Evolutionary conservation across 2,329 filamentous ascomycete genomes (phyloP), one percentile per base, ranked within the genome.

Genomic region (Cladosporium sp.): DNA sequence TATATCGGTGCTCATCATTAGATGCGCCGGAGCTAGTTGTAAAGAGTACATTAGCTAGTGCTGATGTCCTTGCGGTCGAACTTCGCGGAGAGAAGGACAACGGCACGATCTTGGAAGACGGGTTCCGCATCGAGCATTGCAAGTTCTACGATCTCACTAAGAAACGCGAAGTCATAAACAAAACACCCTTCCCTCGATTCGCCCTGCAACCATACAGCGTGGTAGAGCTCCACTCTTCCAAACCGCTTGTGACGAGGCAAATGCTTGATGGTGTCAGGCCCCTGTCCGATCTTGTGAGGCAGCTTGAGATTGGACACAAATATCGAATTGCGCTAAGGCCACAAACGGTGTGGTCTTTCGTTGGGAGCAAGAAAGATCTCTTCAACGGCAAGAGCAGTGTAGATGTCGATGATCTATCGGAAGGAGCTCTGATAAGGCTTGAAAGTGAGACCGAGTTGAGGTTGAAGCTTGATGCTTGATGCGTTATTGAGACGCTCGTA

Each of bases 391-490:
- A 18, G 35, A 44, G 6, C 21, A 44, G 12, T 26, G 11, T 58
- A 18, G 21, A 21, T 12, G 12, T 58, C 6, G 21, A 40, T 14
- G 55, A 58, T 18, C 35, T 26, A 18, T 21, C 21, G 11, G 33
- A 58, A 21, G 31, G 55, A 5, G 11, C 2, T 8, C 16, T 44
- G 21, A 8, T 62, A 14, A 29, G 21, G 18, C 46, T 65, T 11
- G 50, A 31, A 16, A 55, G 57, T 33, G 49, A 53, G 11, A 12
- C 23, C 16, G 64, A 62, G 26, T 29, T 62, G 56, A 62, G 3
- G 21, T 26, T 65, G 57, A 65, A 62, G 33, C 31, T 65, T 5
- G 64, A 65, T 50, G 50, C 53, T 50, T 65, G 56, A 65, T 46
- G 21, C 31, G n/a, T 40, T 16, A 40, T n/a, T 40, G 10, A 12